phyloP scores from a whole-genome alignment of 768 basidiomycete species.

The Hygrophoropsis aurantiaca region DNA sequence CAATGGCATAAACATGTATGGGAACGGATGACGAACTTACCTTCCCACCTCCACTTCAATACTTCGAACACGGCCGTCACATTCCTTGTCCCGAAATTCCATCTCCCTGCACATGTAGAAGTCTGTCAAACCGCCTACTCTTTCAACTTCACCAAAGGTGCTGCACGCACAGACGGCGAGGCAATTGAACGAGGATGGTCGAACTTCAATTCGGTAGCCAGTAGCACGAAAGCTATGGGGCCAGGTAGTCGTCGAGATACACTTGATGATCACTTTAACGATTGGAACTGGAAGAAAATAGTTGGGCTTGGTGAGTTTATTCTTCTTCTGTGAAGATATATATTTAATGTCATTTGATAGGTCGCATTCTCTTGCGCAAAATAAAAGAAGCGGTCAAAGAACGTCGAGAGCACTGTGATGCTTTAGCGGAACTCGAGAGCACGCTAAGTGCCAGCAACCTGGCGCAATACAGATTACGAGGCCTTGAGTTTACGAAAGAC shows the following conservation, averaged over 20 bases:
- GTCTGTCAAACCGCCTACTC: conserved; percentile 12
- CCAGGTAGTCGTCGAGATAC: conserved; percentile 12
- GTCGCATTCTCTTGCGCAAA: background rate
- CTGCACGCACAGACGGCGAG: conserved; percentile 19
- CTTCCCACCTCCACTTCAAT: background rate
- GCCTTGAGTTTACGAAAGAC: no score
- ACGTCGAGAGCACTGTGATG: background rate
- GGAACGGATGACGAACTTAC: background rate
- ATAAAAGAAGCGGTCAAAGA: background rate
- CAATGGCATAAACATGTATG: conserved; percentile 14
- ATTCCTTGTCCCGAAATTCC: conserved; percentile 19
- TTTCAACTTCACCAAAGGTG: conserved; percentile 12
- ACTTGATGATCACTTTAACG: conserved; percentile 10
- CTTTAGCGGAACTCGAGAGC: background rate
- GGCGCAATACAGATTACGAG: background rate
- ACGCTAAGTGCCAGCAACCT: background rate
- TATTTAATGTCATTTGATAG: background rate
- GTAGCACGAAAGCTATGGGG: conserved; percentile 16
- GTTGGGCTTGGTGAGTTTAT: conserved; percentile 5
- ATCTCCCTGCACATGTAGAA: conserved; percentile 13
- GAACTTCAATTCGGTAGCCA: conserved; percentile 6
- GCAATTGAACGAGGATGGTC: conserved; percentile 15
- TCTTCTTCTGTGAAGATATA: no score
- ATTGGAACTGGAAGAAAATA: conserved; percentile 14
- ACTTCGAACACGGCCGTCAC: conserved; percentile 1